Evolutionary conservation across 2,329 filamentous ascomycete species (phyloP).

Genomic region (Colletotrichum sp.): DNA sequence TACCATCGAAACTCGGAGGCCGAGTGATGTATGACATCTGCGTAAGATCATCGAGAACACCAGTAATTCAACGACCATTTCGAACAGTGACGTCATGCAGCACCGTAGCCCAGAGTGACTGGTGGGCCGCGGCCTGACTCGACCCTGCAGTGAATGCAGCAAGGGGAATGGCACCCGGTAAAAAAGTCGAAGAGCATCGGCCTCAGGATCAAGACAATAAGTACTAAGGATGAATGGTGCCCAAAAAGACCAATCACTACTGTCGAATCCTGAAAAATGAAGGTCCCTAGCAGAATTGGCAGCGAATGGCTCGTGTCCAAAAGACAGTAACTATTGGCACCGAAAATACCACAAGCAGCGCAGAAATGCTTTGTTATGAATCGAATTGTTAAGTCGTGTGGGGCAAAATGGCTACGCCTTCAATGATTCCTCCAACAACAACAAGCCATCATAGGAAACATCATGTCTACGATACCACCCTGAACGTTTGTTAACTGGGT

Average conservation of each 20-base stretch:
- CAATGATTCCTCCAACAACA: neutral
- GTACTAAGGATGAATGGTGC: fast-evolving
- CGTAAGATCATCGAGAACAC: neutral
- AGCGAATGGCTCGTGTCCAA: neutral
- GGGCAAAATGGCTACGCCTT: neutral
- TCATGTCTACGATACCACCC: neutral
- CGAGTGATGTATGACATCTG: neutral
- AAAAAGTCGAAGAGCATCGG: neutral
- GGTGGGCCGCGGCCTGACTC: neutral
- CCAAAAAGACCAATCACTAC: neutral
- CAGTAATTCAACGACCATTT: neutral
- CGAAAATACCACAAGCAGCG: neutral
- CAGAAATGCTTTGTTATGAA: neutral
- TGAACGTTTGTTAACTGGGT: neutral
- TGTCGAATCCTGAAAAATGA: neutral
- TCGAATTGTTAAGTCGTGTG: neutral
- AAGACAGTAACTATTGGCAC: fast-evolving
- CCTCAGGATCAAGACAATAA: neutral
- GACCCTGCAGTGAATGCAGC: neutral
- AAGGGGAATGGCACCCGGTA: neutral
- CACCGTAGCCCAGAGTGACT: fast-evolving
- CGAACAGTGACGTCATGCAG: neutral
- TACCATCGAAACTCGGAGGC: fast-evolving
- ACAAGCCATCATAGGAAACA: neutral
- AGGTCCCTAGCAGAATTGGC: neutral